Evolutionary conservation across 164 flowering plant genomes (phyloP), one percentile per base, ranked within the genome.

Genomic region (Liquidambar formosana): DNA sequence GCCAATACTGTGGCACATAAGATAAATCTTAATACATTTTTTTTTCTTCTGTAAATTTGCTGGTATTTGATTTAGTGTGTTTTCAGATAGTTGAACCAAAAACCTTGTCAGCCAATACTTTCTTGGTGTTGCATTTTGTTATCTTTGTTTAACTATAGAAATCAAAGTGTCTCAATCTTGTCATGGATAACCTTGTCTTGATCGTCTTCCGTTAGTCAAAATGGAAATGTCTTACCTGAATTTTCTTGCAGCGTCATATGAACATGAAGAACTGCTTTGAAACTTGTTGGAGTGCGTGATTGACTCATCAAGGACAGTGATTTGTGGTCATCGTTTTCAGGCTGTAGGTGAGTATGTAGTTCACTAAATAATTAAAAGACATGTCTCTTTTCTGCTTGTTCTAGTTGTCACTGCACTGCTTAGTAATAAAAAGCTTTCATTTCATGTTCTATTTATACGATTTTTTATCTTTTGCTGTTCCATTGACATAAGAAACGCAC

Each of bases 401-500:
- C 59, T 49, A 69, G 57, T 26, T 49, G 48, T 38, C 43, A 54
- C 51, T 67, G 11, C 13, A 23, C 6, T 33, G 41, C 57, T 64
- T 53, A 58, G 46, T 72, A 84, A 83, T 74, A 82, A 79, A 74
- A 57, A 18, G 58, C 18, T 54, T 64, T 28, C 11, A 14, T 10
- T 63, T 14, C 12, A 21, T 70, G 21, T 65, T 65, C 49, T 15
- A 23, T 52, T 4, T 45, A 18, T 65, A 18, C 67, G 45, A 10
- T 15, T 33, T 22, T 57, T 69, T 68, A 33, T 44, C 0, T 70
- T 56, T 46, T 27, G 46, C 53, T 61, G 53, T 21, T 71, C 13
- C 22, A 81, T 82, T 91, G 80, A 91, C 86, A 63, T 63, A 57
- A 77, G 76, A 82, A 80, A 80, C 63, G 95, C 99, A 92, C 96